Base-by-base conservation (phyloP, 495 filamentous ascomycete species). In the Talaromyces stipitatus region DNA sequence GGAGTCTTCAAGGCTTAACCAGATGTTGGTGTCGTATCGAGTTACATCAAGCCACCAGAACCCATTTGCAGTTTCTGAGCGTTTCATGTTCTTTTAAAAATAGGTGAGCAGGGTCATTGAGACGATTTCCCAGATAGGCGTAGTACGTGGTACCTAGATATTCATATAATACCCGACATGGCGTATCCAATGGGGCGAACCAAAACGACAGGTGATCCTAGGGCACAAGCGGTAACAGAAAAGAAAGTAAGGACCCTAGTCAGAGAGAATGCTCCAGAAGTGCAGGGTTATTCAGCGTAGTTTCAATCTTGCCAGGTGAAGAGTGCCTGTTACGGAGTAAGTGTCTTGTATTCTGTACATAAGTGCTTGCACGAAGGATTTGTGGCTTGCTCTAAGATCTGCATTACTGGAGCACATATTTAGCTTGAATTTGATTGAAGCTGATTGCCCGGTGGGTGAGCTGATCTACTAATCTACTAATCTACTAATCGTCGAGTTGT, bases 371-470 rank as follows among this genome's bases (percentile, higher is more conserved):
- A 48, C 48, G 24, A 51, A 28, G 48, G 48, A 51, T 51, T 51
- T 16, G 27, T 51, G 48, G 48, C 48, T 51, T 51, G 48, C 48
- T 23, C 48, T 51, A 51, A 51, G 48, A 51, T 51, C 48, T 51
- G 48, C 48, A 51, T 14, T 18, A 28, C 27, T 28, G 22, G 48
- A 11, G 16, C 27, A 51, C 48, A 27, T 29, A 26, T 26, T 30
- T 51, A 30, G 48, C 48, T 30, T 28, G 11, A 30, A 30, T 24
- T 11, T 5, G 24, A 48, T 26, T 48, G 45, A 48, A 23, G 12
- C 14, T 48, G 45, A 26, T 48, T 48, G 45, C 45, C 24, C 45
- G 22, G 12, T 10, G 45, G 45, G 23, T 23, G 22, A 48, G 20
- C 24, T 48, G 22, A 23, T 29, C 48, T 20, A 51, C 24, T 28